Percentiles rank a stretch among this genome's conserved stretches.
These are phyloP conservation scores for Ricinus communis DNA, from an alignment of 345 rosid species.

Conservation along the genomic window DNA sequence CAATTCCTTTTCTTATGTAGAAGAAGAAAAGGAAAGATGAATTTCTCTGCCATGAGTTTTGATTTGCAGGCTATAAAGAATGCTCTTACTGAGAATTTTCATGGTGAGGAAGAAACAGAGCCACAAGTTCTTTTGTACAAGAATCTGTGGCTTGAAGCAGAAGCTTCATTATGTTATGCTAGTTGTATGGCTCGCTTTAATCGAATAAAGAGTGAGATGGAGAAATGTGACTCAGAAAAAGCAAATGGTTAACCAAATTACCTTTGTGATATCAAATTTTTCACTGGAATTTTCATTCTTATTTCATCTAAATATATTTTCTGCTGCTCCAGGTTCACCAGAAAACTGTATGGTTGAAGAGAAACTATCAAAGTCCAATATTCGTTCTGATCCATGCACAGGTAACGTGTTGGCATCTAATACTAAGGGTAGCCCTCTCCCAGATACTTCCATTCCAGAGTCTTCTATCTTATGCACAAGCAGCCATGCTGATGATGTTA, in stretches of 20 bases:
- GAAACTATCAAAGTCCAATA: constrained; percentile 16
- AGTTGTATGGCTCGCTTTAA: constrained; percentile 65
- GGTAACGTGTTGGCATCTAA: not conserved
- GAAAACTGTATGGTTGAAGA: constrained; percentile 18
- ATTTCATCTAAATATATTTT: not conserved
- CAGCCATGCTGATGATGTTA: constrained; percentile 46
- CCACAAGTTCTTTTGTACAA: constrained; percentile 65
- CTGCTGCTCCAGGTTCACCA: constrained; percentile 21
- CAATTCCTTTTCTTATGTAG: not conserved
- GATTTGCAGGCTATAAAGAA: constrained; percentile 68
- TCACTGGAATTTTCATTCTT: not conserved
- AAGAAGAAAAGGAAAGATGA: not conserved
- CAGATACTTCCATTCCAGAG: constrained; percentile 24
- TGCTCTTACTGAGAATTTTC: constrained; percentile 61
- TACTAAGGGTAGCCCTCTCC: not conserved
- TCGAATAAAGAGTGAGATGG: constrained; percentile 58
- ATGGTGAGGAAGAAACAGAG: constrained; percentile 49
- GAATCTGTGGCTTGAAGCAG: constrained; percentile 97
- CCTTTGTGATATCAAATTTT: not conserved
- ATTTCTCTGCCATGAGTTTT: constrained; percentile 19
- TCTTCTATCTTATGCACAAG: constrained; percentile 21
- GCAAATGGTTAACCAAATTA: constrained; percentile 32
- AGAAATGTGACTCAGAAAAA: constrained; percentile 33
- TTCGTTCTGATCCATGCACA: not conserved
- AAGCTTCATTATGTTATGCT: constrained; percentile 73